Evolutionary conservation across 805 yeast genomes (phyloP).

Genomic region (Metschnikowia hibisci): DNA sequence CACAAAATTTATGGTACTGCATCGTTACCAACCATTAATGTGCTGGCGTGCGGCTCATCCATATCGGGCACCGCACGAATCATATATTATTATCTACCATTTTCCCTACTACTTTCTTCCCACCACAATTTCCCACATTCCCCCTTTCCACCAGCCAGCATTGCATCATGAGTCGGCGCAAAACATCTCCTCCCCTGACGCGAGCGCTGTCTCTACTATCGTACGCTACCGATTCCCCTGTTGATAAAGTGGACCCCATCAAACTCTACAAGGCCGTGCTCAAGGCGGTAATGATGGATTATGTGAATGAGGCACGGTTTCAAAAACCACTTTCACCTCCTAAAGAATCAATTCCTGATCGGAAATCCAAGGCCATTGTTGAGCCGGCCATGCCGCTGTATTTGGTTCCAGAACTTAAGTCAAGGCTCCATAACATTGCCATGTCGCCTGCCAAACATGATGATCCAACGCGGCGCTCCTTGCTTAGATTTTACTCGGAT

Average conservation of each 20-base stretch:
- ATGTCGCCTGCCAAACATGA: conserved; percentile 39
- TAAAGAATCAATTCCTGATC: conserved; percentile 5
- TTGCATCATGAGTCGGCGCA: not conserved
- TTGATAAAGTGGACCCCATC: conserved; percentile 18
- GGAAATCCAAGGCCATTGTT: conserved; percentile 11
- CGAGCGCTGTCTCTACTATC: conserved; percentile 16
- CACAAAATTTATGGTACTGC: too few species aligned
- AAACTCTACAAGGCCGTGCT: conserved; percentile 50
- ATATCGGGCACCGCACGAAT: too few species aligned
- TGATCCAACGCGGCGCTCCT: conserved; percentile 51
- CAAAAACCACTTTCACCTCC: conserved; percentile 26
- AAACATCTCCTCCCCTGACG: conserved; percentile 1
- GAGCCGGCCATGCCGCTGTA: conserved; percentile 31
- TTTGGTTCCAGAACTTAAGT: conserved; percentile 37
- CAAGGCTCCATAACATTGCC: conserved; percentile 42
- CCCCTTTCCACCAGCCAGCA: not conserved
- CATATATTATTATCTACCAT: too few species aligned
- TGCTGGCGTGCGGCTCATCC: too few species aligned
- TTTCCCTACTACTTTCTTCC: not conserved
- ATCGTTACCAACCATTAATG: too few species aligned
- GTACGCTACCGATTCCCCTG: conserved; percentile 16
- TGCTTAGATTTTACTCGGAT: conserved; percentile 61
- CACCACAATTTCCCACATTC: not conserved
- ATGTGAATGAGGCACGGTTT: conserved; percentile 63
- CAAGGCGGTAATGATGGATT: conserved; percentile 54